Evolutionary conservation across 2,329 filamentous ascomycete genomes (phyloP).

Genomic region (Colletotrichum lupini): DNA sequence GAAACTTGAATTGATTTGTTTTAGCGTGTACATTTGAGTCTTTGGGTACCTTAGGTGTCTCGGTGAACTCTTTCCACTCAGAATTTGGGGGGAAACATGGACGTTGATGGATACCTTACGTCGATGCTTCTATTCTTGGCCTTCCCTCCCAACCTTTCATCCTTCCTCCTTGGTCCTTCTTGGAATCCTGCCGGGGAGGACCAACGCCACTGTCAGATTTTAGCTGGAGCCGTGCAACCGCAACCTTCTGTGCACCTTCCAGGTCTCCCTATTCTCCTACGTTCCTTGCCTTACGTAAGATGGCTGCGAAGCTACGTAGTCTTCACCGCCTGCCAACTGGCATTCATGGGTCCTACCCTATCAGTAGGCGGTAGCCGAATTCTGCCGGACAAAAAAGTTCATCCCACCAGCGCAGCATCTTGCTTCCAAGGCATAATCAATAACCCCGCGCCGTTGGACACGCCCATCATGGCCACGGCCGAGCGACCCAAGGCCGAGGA

Average conservation of each 20-base stretch:
- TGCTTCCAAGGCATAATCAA: not conserved
- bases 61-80: too few relatives aligned
- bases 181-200: not conserved
- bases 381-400: conserved; percentile 35
- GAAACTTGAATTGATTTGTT: not conserved
- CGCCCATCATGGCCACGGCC: conserved; percentile 22
- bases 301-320: accelerated
- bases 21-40: not conserved
- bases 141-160: not conserved
- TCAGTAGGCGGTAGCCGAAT: conserved; percentile 12
- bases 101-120: not conserved
- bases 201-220: conserved; percentile 19
- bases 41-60: too few relatives aligned
- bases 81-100: not conserved
- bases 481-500: not conserved
- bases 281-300: not conserved
- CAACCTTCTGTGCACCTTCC: too few relatives aligned
- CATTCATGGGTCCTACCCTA: not conserved
- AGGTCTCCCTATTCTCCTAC: too few relatives aligned
- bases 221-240: conserved; percentile 9
- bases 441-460: not conserved
- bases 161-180: not conserved
- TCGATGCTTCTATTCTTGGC: conserved; percentile 16
- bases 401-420: conserved; percentile 20
- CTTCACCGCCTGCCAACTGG: conserved; percentile 15